Evolutionary conservation across 371 early-diverging fungal species (phyloP), one percentile per base, ranked within the genome.

Genomic region (Mortierella sp.): DNA sequence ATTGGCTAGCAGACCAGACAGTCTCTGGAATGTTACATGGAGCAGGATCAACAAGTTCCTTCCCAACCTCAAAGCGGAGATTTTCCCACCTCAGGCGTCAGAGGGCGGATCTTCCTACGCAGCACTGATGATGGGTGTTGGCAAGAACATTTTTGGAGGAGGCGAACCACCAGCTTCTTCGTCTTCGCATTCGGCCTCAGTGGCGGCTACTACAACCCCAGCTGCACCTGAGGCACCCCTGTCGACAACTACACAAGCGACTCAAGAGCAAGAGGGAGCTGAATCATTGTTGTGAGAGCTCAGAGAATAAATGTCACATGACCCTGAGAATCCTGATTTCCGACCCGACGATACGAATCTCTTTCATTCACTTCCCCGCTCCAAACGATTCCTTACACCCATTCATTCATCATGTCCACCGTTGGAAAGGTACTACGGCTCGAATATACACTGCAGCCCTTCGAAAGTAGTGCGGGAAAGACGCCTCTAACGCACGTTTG

Each of bases 11-110:
- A 22, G 13, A 22, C 69, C 71, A 10, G 73, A 71, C 49, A 71
- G 67, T 66, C 74, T 89, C 34, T 89, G 90, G 90, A 79, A 81
- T 17, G 66, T 81, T 13, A 91, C 91, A 7, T 89, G 90, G 89
- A 60, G 66, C 39, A 72, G 84, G 52, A 63, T 91, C 41, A 80
- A 83, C 47, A 66, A 77, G 58, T 82, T 84, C 58, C 67, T 86
- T 46, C 91, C 91, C 24, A 79, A 79, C 12, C 80, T 91, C 29
- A 79, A 82, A 62, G 58, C 80, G 0, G 91, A 91, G 61, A 71
- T 91, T 51, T 87, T 87, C 61, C 81, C 83, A 12, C 25, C 66
- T 0, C 72, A 65, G n/a, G 44, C 59, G 12, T 40, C 72, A 1
- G 74, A 73, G 17, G 52, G 67, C 19, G 67, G 74, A 22, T 67